Evolutionary conservation across 768 basidiomycete species (phyloP), one percentile per base, ranked within the genome.

Genomic region (Termitomyces sp.): DNA sequence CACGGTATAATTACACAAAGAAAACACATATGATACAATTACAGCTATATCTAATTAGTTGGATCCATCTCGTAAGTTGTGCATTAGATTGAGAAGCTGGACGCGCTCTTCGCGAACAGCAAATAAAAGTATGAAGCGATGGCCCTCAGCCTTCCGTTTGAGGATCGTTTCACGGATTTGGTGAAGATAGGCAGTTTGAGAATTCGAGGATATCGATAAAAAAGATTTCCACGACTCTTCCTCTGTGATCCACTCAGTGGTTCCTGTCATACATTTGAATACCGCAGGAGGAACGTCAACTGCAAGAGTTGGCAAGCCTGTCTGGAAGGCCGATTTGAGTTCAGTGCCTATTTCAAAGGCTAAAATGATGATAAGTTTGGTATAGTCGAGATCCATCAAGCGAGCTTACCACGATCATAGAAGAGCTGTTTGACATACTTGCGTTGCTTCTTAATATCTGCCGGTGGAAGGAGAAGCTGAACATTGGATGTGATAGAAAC

Each of bases 181-280:
- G 24, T 77, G 67, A 1, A 86, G 88, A 65, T 91, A 91, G 3
- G 79, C 77, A 7, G 79, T 73, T 52, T 82, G 79, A 46, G 81
- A 76, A 27, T 78, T 71, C 0, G 86, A 83, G 68, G 90, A 87
- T 9, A 70, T 68, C 0, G 76, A 72, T 7, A 77, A 66, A 39
- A 91, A 76, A 2, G 74, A 58, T 69, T 84, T 87, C 88, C 91
- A 90, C 0, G 76, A 74, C 39, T 92, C 88, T 44, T 93, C 91
- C 59, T 90, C 88, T 5, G 78, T 78, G 26, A 91, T 70, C 91
- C 91, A 92, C 16, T 72, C 67, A 4, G 82, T 65, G 36, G 68
- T 82, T 64, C 74, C 79, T 29, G 77, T 76, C 75, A 93, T 80
- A 2, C 74, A 64, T 47, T 90, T 87, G 60, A 91, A 91, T 1